phyloP scores from a whole-genome alignment of 257 asterid species.

The Gentiana straminea region DNA sequence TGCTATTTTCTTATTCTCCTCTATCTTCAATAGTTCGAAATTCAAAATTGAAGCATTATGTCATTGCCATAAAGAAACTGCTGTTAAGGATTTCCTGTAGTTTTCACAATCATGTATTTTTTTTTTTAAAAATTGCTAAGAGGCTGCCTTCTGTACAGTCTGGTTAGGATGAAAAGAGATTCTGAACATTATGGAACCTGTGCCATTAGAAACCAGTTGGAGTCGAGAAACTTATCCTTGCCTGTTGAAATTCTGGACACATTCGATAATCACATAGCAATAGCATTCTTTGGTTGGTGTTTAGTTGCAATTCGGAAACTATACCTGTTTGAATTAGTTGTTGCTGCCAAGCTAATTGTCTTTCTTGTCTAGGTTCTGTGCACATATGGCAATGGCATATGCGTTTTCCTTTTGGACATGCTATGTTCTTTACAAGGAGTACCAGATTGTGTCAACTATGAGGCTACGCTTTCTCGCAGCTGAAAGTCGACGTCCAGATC shows the following conservation, averaged over 20 bases:
- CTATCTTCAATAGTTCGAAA: neutral
- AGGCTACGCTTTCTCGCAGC: conserved; percentile 87
- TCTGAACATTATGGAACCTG: neutral
- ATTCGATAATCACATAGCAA: too few species aligned
- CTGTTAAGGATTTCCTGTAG: neutral
- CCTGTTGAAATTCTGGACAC: too few species aligned
- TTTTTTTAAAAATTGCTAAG: neutral
- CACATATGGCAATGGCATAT: conserved; percentile 78
- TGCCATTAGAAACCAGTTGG: too few species aligned
- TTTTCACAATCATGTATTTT: neutral
- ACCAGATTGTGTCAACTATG: conserved; percentile 48
- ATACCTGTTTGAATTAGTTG: conserved; percentile 1
- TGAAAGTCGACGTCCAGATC: conserved; percentile 77
- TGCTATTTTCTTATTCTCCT: neutral
- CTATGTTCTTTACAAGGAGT: conserved; percentile 66
- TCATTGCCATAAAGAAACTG: neutral
- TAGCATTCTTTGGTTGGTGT: neutral
- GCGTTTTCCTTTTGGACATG: conserved; percentile 80
- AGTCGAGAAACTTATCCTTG: too few species aligned
- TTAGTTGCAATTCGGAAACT: neutral
- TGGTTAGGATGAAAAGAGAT: neutral
- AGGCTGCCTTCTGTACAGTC: neutral
- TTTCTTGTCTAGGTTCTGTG: conserved; percentile 53
- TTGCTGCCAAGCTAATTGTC: neutral
- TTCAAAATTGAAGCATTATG: neutral